Conservation (phyloP, 306 rosid genomes). For the Castanea sativa region DNA sequence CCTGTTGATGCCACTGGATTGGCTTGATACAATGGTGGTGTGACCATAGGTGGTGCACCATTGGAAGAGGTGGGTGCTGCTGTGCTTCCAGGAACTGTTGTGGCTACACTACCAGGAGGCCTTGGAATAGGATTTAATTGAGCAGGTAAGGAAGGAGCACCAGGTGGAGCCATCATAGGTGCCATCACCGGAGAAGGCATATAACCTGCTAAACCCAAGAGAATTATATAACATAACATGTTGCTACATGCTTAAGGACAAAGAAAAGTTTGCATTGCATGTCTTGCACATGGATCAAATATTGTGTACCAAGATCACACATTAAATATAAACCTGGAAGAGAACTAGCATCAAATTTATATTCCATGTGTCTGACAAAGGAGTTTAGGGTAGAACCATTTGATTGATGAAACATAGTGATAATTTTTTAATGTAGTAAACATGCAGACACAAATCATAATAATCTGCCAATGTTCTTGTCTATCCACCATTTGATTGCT, state of each 20-base stretch:
- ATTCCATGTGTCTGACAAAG: too few relatives aligned
- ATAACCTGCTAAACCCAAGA: slow-evolving; percentile 26
- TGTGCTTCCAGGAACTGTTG: slow-evolving; percentile 37
- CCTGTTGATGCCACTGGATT: slow-evolving; percentile 35
- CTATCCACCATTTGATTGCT: too few relatives aligned
- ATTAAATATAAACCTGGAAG: too few relatives aligned
- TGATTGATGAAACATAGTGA: too few relatives aligned
- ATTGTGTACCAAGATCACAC: too few relatives aligned
- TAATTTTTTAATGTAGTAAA: too few relatives aligned
- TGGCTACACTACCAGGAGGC: slow-evolving; percentile 31
- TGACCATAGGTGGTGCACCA: slow-evolving; percentile 28
- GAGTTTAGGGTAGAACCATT: too few relatives aligned
- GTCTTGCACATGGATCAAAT: too few relatives aligned
- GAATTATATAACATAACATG: neutral
- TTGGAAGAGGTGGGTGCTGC: slow-evolving; percentile 27
- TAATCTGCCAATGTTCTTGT: neutral
- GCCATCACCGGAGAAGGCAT: slow-evolving; percentile 33
- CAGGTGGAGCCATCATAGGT: slow-evolving; percentile 54
- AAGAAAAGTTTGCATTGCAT: too few relatives aligned
- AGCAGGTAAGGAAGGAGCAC: slow-evolving; percentile 42
- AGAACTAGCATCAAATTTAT: too few relatives aligned
- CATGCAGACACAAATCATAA: too few relatives aligned
- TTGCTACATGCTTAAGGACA: too few relatives aligned
- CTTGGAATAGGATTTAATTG: slow-evolving; percentile 39
- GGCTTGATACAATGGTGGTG: slow-evolving; percentile 35